A percentile compares a stretch with the other conserved stretches of the same genome.
Evolutionary conservation across 2,329 filamentous ascomycete genomes (phyloP).

Genomic region (Colletotrichum destructivum): DNA sequence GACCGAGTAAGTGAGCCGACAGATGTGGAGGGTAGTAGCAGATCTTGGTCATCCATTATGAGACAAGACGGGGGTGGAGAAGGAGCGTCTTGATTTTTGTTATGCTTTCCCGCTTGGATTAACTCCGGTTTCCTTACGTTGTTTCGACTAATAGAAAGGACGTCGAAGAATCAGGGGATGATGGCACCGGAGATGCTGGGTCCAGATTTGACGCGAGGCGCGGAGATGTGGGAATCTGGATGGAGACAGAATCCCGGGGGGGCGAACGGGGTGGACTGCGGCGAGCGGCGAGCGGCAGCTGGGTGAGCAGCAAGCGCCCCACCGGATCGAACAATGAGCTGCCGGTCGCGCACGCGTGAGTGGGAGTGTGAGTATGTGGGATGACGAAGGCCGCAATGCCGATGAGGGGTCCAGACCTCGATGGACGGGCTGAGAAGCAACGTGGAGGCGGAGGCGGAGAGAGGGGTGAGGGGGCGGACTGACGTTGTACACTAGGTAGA

Average conservation of each 20-base stretch:
- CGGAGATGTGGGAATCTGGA: constrained; percentile 37
- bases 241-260: constrained; percentile 18
- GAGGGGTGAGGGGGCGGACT: neutral
- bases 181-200: constrained; percentile 25
- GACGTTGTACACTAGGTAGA: too few relatives aligned
- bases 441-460: constrained; percentile 18
- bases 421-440: constrained; percentile 1
- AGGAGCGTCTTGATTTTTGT: neutral
- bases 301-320: constrained; percentile 13
- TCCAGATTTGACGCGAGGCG: constrained; percentile 13
- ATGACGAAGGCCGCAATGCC: neutral
- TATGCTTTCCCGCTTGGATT: neutral
- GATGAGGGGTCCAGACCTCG: neutral
- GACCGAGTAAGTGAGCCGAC: constrained; percentile 13
- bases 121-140: neutral
- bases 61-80: neutral
- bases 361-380: neutral
- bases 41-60: constrained; percentile 32
- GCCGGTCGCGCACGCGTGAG: neutral
- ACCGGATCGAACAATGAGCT: constrained; percentile 15
- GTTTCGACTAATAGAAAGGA: constrained; percentile 6
- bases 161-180: neutral
- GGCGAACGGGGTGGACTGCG: constrained; percentile 15
- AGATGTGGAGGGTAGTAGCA: constrained; percentile 5
- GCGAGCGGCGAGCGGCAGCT: constrained; percentile 18